Conservation (phyloP, 2,329 filamentous ascomycete genomes). For the Scorias spongiosa region DNA sequence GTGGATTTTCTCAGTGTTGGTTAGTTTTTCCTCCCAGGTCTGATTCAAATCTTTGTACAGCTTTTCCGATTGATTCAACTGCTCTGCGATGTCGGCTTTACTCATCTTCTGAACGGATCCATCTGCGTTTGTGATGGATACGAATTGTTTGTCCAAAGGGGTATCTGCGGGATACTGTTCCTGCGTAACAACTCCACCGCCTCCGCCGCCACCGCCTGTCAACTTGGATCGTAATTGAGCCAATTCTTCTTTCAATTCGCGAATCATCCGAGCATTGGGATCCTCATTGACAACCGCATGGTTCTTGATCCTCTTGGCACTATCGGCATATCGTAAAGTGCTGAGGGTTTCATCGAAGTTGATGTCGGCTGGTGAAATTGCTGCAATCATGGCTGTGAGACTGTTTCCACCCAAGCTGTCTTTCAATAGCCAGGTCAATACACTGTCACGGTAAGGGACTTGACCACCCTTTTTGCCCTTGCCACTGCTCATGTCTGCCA, state of each 20-base stretch:
- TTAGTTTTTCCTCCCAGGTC: conserved; percentile 94
- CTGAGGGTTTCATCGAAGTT: conserved; percentile 97
- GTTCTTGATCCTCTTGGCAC: conserved; percentile 98
- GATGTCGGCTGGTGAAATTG: conserved; percentile 94
- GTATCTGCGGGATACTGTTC: conserved; percentile 87
- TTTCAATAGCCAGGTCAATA: conserved; percentile 91
- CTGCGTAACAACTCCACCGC: conserved; percentile 35
- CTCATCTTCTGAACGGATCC: conserved; percentile 87
- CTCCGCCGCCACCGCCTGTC: conserved; percentile 28
- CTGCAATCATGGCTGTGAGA: conserved; percentile 99
- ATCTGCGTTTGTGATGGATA: conserved; percentile 78
- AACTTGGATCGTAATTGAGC: conserved; percentile 76
- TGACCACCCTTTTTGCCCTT: conserved; percentile 70
- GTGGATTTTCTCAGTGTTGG: conserved; percentile 92
- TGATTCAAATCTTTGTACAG: conserved; percentile 91
- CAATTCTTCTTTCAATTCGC: conserved; percentile 91
- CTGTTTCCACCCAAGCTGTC: conserved; percentile 96
- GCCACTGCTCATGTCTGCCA: conserved; percentile 76
- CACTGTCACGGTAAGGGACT: conserved; percentile 92
- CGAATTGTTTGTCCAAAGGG: conserved; percentile 86
- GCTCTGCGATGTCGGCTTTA: conserved; percentile 95
- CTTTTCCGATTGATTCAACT: conserved; percentile 91
- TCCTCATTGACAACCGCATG: conserved; percentile 98
- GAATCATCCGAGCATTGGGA: conserved; percentile 96
- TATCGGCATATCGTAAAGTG: conserved; percentile 90